Evolutionary conservation across 2,329 filamentous ascomycete species (phyloP), one percentile per base, ranked within the genome.

Genomic region (Colletotrichum echinochloae): DNA sequence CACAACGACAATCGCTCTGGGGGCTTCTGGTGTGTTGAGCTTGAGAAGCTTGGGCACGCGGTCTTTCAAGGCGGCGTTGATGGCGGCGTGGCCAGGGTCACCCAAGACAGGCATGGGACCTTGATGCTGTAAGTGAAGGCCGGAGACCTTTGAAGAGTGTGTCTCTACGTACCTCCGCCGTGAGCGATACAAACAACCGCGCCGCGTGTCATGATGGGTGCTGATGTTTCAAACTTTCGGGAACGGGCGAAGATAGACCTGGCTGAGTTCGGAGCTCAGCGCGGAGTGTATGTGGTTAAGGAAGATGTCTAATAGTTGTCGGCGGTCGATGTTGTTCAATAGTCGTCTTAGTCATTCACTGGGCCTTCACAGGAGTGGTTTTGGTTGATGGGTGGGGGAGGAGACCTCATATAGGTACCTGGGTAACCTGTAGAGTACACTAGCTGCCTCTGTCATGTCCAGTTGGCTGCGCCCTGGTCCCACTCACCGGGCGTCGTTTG

Each of bases 81-180:
- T 86, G 48, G 79, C 76, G 23, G 81, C 81, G 75, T 90, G 88
- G 8, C 72, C 75, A 0, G 87, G 86, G 75, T 90, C 88, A 70
- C 84, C 84, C 7, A 91, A 80, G 23, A 90, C 66, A 5, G 89
- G 89, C 82, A 90, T 82, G 2, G 89, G 89, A 1, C 89, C 85
- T 83, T 52, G 0, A 0, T 41, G 46, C 7, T 55, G 37, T 46
- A 55, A 56, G 49, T 64, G 30, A 9, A 48, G 12, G 28, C 9
- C 28, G 11, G 4, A 37, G 41, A 44, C 26, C 33, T 20, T 37
- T 28, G 20, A 12, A 1, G 35, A 1, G 33, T 16, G 35, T 20
- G 12, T 33, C 30, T 20, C 23, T n/a, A 73, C 78, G 65, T 75
- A 83, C 83, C 83, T 75, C 84, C 84, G 48, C 84, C 84, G 72